These are phyloP conservation scores for Hyphodiscus sp. DNA, from an alignment of 2,329 filamentous ascomycete genomes.

Conservation along the genomic window DNA sequence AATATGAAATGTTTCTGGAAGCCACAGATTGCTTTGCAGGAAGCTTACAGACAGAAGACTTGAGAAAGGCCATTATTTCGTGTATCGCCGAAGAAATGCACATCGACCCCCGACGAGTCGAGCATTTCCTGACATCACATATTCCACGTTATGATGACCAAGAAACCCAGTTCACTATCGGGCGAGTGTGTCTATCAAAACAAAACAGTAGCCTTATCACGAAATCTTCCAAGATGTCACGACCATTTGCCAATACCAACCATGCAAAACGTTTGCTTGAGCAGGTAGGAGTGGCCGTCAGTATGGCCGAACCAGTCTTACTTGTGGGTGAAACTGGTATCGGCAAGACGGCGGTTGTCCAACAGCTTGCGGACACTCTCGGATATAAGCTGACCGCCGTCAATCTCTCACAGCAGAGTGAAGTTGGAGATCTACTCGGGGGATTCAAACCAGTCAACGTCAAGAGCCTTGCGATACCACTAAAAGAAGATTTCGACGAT, in stretches of 20 bases:
- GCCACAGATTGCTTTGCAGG: constrained; percentile 88
- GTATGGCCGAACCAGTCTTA: constrained; percentile 79
- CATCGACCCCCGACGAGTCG: constrained; percentile 72
- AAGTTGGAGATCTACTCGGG: constrained; percentile 90
- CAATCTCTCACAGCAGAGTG: constrained; percentile 96
- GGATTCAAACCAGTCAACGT: constrained; percentile 96
- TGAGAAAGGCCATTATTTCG: constrained; percentile 53
- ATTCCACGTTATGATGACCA: constrained; percentile 62
- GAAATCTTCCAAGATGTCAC: constrained; percentile 45
- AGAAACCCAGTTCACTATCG: constrained; percentile 53
- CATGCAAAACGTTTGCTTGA: constrained; percentile 82
- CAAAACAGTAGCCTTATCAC: constrained; percentile 40
- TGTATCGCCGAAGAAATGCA: constrained; percentile 82
- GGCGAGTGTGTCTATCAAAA: constrained; percentile 54
- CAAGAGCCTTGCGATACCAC: constrained; percentile 75
- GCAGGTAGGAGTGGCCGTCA: constrained; percentile 76
- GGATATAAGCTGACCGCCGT: constrained; percentile 86
- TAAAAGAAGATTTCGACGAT: constrained; percentile 91
- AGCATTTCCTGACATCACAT: constrained; percentile 69
- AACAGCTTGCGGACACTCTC: constrained; percentile 79
- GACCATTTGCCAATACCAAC: constrained; percentile 80
- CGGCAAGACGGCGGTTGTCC: constrained; percentile 93
- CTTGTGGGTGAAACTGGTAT: constrained; percentile 99
- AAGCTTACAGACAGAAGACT: constrained; percentile 61
- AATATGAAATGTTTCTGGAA: constrained; percentile 87